Evolutionary conservation across 345 rosid genomes (phyloP).

Genomic region (Aquilaria sinensis): DNA sequence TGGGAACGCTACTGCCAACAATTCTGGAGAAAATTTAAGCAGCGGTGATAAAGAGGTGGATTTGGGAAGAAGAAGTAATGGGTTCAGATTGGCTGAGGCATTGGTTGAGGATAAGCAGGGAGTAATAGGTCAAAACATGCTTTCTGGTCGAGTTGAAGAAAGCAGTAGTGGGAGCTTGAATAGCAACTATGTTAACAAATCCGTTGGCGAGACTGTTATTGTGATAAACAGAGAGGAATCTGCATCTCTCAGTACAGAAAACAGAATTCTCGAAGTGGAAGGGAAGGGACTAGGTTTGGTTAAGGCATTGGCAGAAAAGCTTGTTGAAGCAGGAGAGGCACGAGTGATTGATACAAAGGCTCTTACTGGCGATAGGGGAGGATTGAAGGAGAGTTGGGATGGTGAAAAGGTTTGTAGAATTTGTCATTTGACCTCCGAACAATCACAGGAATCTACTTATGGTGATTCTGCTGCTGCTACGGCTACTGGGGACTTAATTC

Average conservation of each 20-base stretch:
- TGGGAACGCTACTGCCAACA: conserved; percentile 14
- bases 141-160: conserved; percentile 17
- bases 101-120: conserved; percentile 13
- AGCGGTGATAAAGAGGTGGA: conserved; percentile 19
- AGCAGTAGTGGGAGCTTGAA: conserved; percentile 14
- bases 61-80: conserved; percentile 16
- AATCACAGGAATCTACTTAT: conserved; percentile 21
- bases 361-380: conserved; percentile 21
- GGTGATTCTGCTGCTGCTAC: conserved; percentile 9
- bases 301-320: conserved; percentile 17
- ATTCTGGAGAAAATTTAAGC: conserved; percentile 16
- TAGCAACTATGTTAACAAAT: conserved; percentile 9
- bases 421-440: conserved; percentile 76
- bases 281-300: conserved; percentile 12
- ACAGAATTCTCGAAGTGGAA: conserved; percentile 12
- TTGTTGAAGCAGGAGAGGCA: conserved; percentile 24
- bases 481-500: conserved; percentile 37
- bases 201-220: conserved; percentile 24
- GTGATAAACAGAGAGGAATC: conserved; percentile 25
- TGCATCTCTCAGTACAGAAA: conserved; percentile 13
- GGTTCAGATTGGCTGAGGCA: conserved; percentile 11
- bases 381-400: conserved; percentile 25
- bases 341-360: conserved; percentile 41
- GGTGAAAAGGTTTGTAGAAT: conserved; percentile 76
- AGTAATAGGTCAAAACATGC: not conserved